These are phyloP conservation scores for Suillus tomentosus DNA, from an alignment of 768 basidiomycete species.

Conservation along the genomic window DNA sequence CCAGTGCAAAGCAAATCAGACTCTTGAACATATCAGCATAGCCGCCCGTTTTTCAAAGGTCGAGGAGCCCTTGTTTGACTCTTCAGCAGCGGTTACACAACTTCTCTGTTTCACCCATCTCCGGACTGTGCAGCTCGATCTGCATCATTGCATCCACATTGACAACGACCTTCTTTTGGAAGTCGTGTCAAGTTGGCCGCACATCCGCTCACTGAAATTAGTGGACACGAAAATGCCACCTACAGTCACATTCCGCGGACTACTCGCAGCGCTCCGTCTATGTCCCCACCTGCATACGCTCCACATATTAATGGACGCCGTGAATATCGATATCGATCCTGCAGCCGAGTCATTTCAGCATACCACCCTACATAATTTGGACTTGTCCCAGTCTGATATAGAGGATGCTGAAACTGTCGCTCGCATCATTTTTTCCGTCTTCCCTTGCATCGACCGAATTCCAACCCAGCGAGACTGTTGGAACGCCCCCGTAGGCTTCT, in stretches of 20 bases:
- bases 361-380: neutral
- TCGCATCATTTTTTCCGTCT: neutral
- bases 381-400: neutral
- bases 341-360: neutral
- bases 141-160: neutral
- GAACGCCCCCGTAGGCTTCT: neutral
- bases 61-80: neutral
- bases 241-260: neutral
- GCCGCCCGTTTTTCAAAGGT: neutral
- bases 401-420: neutral
- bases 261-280: neutral
- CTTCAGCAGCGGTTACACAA: neutral
- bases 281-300: slow-evolving; percentile 1
- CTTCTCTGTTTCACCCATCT: neutral
- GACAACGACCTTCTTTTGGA: neutral
- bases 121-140: neutral
- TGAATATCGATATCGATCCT: neutral
- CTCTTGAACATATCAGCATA: neutral
- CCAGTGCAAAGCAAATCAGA: neutral
- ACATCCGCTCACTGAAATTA: neutral
- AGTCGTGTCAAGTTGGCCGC: slow-evolving; percentile 1
- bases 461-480: neutral
- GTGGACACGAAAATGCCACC: neutral
- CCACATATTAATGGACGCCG: neutral
- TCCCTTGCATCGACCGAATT: neutral